phyloP scores from a whole-genome alignment of 495 filamentous ascomycete genomes.

The Letharia columbiana region DNA sequence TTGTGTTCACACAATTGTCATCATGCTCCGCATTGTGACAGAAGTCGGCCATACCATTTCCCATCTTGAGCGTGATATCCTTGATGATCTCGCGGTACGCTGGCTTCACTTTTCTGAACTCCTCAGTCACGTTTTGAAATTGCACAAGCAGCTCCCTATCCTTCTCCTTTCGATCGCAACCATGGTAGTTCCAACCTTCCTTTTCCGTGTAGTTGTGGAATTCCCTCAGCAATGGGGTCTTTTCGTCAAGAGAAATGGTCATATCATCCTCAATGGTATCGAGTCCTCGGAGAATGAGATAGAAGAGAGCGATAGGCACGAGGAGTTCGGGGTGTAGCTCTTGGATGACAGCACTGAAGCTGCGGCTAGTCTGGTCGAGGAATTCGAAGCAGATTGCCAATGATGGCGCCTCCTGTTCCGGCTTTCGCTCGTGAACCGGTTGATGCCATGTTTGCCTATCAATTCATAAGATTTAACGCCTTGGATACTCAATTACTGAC shows the following conservation, averaged over 20 bases:
- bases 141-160: constrained; percentile 85
- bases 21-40: constrained; percentile 72
- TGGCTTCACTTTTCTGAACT: constrained; percentile 84
- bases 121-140: constrained; percentile 76
- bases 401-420: constrained; percentile 60
- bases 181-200: constrained; percentile 84
- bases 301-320: constrained; percentile 86
- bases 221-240: constrained; percentile 76
- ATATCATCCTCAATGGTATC: constrained; percentile 99
- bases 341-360: constrained; percentile 88
- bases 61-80: constrained; percentile 93
- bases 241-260: constrained; percentile 69
- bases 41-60: constrained; percentile 97
- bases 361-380: constrained; percentile 81
- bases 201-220: constrained; percentile 70
- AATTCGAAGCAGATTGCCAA: constrained; percentile 76
- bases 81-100: constrained; percentile 78
- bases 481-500: constrained; percentile 13
- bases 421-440: constrained; percentile 75
- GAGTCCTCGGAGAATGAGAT: constrained; percentile 78
- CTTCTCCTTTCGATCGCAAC: constrained; percentile 85
- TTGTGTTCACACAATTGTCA: constrained; percentile 66
- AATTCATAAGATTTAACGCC: constrained; percentile 11
- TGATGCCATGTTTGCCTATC: constrained; percentile 93
- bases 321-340: constrained; percentile 91